Evolutionary conservation across 192 early-diverging fungal species (phyloP), one percentile per base, ranked within the genome.

Genomic region (Allomyces javanicus): DNA sequence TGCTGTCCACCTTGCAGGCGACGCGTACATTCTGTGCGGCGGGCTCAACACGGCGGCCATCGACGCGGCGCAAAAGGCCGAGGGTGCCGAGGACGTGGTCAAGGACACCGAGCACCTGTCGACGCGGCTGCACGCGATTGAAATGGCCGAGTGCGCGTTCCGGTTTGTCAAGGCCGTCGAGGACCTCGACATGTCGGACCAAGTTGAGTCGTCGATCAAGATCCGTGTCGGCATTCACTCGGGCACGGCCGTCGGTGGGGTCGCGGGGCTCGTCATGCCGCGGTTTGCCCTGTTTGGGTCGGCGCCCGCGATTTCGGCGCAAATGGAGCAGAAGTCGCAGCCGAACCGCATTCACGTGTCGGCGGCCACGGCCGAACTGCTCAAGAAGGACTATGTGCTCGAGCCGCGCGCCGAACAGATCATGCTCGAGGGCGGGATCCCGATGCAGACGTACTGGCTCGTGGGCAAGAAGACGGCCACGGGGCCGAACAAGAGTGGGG

Each of bases 151-250:
- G 66, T 75, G 72, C 40, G 77, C 77, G 11, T 63, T 75, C 24
- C 44, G 72, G 11, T 78, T 78, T 68, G 62, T 75, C 43, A 70
- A 73, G 21, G 68, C 64, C 14, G 69, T 78, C n/a, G 63, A 67
- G 45, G 70, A 68, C 22, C 62, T 78, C 21, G 77, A 78, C 64
- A 78, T 78, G 77, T 68, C 70, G 22, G 77, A 78, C 70, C 77
- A 78, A 65, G 66, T 75, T 44, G 43, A 66, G 63, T 62, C 75
- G 9, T 64, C 21, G 1, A 44, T 22, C 21, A 14, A 58, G 50
- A 58, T 58, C 50, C 50, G 50, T 12, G 50, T 58, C 4, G 50
- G 50, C 9, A 40, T 58, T 58, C 50, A 58, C 50, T 58, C 50
- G 17, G 50, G 50, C 17, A n/a, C 50, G 17, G 50, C 50, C 3